Percentiles rank a stretch among this genome's conserved stretches.
phyloP scores from a whole-genome alignment of 2,329 filamentous ascomycete species.

The Aspergillus neotritici region DNA sequence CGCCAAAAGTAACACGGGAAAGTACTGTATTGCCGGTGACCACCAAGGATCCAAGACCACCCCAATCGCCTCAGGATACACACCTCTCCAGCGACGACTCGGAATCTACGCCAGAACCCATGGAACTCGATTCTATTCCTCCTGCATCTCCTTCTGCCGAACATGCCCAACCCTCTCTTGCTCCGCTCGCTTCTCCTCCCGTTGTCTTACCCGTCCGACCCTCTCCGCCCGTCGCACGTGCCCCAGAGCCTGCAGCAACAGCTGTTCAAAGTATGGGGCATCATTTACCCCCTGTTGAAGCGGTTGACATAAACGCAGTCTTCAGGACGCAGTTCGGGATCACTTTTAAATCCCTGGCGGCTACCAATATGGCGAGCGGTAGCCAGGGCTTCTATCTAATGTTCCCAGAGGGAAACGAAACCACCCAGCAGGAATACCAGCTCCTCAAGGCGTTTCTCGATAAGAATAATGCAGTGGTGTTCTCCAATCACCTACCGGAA shows the following conservation, averaged over 20 bases:
- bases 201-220: no score
- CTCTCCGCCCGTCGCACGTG: no score
- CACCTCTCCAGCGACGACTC: no score
- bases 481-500: slow-evolving; percentile 24
- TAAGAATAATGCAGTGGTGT: slow-evolving; percentile 21
- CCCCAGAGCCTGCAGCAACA: not conserved
- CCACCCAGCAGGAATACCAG: slow-evolving; percentile 20
- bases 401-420: slow-evolving; percentile 22
- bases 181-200: no score
- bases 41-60: no score
- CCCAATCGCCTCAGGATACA: no score
- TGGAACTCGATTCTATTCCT: not conserved
- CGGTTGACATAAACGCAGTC: slow-evolving; percentile 8
- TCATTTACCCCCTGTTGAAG: not conserved
- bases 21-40: no score
- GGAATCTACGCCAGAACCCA: not conserved
- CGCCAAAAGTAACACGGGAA: no score
- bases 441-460: slow-evolving; percentile 23
- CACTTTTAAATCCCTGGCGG: slow-evolving; percentile 24
- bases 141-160: not conserved
- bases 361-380: slow-evolving; percentile 11
- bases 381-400: slow-evolving; percentile 31
- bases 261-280: not conserved
- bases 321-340: slow-evolving; percentile 20
- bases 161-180: not conserved